Base-by-base conservation (phyloP, 2,329 filamentous ascomycete species). In the Phoma sp. region DNA sequence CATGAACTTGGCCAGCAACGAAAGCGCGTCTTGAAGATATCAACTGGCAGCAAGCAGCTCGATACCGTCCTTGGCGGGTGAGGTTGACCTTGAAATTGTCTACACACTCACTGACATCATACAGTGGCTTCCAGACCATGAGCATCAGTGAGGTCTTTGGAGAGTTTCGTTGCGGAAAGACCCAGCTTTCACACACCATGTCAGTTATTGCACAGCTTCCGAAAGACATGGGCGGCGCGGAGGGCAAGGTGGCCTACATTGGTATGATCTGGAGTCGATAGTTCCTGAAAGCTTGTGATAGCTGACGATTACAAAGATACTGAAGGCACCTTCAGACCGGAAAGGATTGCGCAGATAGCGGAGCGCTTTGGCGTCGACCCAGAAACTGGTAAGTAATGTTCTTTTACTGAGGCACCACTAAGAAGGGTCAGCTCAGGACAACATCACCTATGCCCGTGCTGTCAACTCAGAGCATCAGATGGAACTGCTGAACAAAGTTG, bases 231-330 rank as follows among this genome's bases (percentile, higher is more conserved):
- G 86, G 86, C 10, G 86, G 87, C 23, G 86, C 84, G 29, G 84
- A 86, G 67, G 87, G 87, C 35, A 89, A 88, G 65, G 86, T 88
- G 44, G 86, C 86, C 18, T 88, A 88, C 63, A 87, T 89, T 62
- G 86, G 81, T 82, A 62, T 42, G 70, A 45, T 23, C 11, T 23
- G 4, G 7, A 29, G n/a, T 9, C 29, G 27, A 29, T 29, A 7
- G 25, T 14, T 14, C 4, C 22, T 6, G 23, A 13, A 13, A n/a
- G 22, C 1, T 7, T 27, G 18, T 30, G 25, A 22, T 11, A 8
- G 24, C 47, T 55, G 25, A 69, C 50, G 10, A 14, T 54, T 59
- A 4, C 60, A 85, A 27, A 72, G 71, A 74, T 37, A 74, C 71
- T 1, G 70, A 74, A 58, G 71, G 71, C 7, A 74, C 86, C 0